A percentile compares a stretch with the other conserved stretches of the same genome.
Evolutionary conservation across 75 land plant genomes (phyloP).

Genomic region (Selaginella tamariscina): DNA sequence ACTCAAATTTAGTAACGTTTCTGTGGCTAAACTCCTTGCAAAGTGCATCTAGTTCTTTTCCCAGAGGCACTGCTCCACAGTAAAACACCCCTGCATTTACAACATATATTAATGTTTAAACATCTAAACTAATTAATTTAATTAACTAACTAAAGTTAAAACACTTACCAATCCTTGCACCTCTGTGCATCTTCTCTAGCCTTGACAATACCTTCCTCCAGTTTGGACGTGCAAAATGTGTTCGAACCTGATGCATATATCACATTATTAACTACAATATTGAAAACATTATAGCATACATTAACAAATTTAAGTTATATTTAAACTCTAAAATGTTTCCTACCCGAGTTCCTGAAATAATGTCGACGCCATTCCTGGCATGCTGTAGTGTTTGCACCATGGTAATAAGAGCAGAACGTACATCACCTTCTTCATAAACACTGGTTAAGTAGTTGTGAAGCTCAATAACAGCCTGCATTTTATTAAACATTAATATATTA

Average conservation of each 20-base stretch:
- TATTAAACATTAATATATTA: neutral
- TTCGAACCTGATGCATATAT: neutral
- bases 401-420: neutral
- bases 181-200: conserved; percentile 1
- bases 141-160: neutral
- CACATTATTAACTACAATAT: neutral
- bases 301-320: no score
- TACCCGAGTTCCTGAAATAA: conserved; percentile 1
- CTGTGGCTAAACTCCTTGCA: neutral
- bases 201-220: conserved; percentile 6
- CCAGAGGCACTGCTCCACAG: neutral
- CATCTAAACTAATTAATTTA: no score
- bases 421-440: neutral
- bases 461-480: neutral
- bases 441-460: neutral
- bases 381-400: neutral
- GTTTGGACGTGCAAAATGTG: conserved; percentile 13
- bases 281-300: neutral
- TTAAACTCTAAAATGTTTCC: no score
- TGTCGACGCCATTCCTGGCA: neutral
- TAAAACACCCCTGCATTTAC: conserved; percentile 3
- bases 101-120: neutral
- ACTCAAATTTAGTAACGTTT: conserved; percentile 4
- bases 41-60: neutral
- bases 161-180: neutral